Evolutionary conservation across 2,329 filamentous ascomycete species (phyloP), one percentile per base, ranked within the genome.

Genomic region (Ophiostoma novo-ulmi): DNA sequence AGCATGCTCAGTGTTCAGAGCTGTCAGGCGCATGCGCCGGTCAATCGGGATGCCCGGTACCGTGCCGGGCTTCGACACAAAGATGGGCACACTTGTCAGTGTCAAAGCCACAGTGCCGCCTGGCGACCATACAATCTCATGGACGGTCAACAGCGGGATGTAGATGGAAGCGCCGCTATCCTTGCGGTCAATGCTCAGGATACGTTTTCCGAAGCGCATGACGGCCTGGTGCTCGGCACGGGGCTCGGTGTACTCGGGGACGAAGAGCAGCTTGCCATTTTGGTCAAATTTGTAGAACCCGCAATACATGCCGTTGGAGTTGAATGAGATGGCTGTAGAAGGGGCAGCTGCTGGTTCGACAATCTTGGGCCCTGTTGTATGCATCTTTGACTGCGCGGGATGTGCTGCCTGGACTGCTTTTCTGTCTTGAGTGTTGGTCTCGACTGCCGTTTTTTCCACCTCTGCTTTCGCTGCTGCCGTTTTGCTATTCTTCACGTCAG

Each of bases 41-140:
- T 48, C 38, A 5, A 20, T 3, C 3, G 7, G 63, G 63, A 11
- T 14, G 31, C 63, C 35, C n/a, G 71, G 70, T 52, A 38, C 67
- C 70, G 67, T 71, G 39, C 13, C 55, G 6, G 63, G 68, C n/a
- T 72, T 48, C 41, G 48, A 72, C 22, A 76, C 74, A 69, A 85
- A 87, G 69, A 87, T 83, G 1, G 85, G 80, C 39, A 84, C 81
- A 26, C 75, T 79, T 10, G 61, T 71, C 0, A 89, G 81, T 0
- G 86, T 84, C 2, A 89, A 74, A 0, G 82, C 84, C 20, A 88
- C 75, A 0, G 80, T 78, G 72, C 78, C 70, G 73, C 79, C 68
- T 26, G 75, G 44, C 41, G 77, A 76, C 77, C 80, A 74, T 1
- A 86, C 77, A 10, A 84, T 75, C 68, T 85, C 82, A 38, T 83